phyloP scores from a whole-genome alignment of 1,139 yeast species.

The Candida sp. region DNA sequence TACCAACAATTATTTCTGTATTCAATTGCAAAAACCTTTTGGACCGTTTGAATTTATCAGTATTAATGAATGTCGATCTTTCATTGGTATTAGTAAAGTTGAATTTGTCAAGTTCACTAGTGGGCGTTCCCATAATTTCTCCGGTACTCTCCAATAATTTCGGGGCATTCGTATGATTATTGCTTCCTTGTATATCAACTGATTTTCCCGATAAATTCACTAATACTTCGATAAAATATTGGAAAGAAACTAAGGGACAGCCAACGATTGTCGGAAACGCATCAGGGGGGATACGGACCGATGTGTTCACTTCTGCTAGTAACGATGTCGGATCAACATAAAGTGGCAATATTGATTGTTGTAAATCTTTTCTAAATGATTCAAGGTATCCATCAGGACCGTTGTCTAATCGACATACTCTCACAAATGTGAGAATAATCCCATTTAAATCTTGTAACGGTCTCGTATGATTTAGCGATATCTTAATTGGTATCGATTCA shows the following conservation, averaged over 20 bases:
- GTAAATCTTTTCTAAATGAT: slow-evolving; percentile 80
- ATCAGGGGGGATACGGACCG: slow-evolving; percentile 75
- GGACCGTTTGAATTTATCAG: slow-evolving; percentile 70
- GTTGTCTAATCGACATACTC: slow-evolving; percentile 75
- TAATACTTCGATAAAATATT: slow-evolving; percentile 79
- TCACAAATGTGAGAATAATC: slow-evolving; percentile 71
- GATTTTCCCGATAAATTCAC: slow-evolving; percentile 58
- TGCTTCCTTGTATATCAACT: slow-evolving; percentile 11
- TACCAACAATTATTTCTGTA: slow-evolving; percentile 77
- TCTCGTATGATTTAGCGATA: slow-evolving; percentile 66
- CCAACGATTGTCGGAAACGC: slow-evolving; percentile 82
- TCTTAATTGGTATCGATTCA: slow-evolving; percentile 69
- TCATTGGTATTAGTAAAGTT: slow-evolving; percentile 26
- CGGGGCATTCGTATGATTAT: slow-evolving; percentile 4
- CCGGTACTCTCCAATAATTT: slow-evolving; percentile 1
- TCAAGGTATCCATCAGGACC: slow-evolving; percentile 65
- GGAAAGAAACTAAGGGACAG: slow-evolving; percentile 73
- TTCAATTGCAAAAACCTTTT: slow-evolving; percentile 77
- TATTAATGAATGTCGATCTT: slow-evolving; percentile 59
- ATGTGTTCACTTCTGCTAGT: slow-evolving; percentile 56
- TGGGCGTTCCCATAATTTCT: neutral
- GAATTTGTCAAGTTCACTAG: slow-evolving; percentile 19
- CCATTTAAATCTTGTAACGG: slow-evolving; percentile 73
- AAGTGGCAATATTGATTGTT: slow-evolving; percentile 74
- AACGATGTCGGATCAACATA: slow-evolving; percentile 69